These are phyloP conservation scores for Sporisorium scitamineum DNA, from an alignment of 1,284 basidiomycete genomes.

Conservation along the genomic window DNA sequence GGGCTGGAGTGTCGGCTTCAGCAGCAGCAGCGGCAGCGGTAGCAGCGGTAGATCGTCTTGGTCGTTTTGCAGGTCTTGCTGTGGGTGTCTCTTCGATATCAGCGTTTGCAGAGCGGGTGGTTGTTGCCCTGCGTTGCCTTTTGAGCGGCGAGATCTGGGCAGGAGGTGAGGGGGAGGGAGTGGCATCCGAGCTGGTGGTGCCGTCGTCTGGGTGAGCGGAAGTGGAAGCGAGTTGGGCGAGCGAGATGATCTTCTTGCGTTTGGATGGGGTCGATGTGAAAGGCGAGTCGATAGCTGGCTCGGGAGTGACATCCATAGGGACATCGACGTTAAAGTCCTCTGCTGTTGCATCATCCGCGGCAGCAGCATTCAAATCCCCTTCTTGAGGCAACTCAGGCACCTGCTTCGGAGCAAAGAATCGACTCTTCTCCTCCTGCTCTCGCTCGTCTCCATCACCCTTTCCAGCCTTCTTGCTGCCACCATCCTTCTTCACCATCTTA, in stretches of 20 bases:
- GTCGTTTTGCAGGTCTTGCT: slow-evolving; percentile 15
- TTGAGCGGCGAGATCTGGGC: slow-evolving; percentile 2
- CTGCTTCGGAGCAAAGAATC: slow-evolving; percentile 21
- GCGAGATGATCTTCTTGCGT: slow-evolving; percentile 48
- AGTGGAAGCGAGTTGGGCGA: slow-evolving; percentile 39
- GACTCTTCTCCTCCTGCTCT: slow-evolving; percentile 27
- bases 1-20: background rate
- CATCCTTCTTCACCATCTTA: slow-evolving; percentile 23
- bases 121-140: slow-evolving; percentile 6
- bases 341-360: background rate
- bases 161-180: slow-evolving; percentile 8
- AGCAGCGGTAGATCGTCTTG: slow-evolving; percentile 4
- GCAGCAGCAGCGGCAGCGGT: background rate
- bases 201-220: slow-evolving; percentile 11
- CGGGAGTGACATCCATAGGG: background rate
- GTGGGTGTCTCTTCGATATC: background rate
- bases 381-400: background rate
- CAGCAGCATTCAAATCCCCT: background rate
- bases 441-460: slow-evolving; percentile 3
- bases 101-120: background rate
- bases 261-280: slow-evolving; percentile 26
- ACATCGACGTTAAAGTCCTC: slow-evolving; percentile 15
- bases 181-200: slow-evolving; percentile 8
- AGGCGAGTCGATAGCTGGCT: background rate
- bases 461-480: background rate